Evolutionary conservation across 2,329 filamentous ascomycete species (phyloP), one percentile per base, ranked within the genome.

Genomic region (Dothideomycetes sp.): DNA sequence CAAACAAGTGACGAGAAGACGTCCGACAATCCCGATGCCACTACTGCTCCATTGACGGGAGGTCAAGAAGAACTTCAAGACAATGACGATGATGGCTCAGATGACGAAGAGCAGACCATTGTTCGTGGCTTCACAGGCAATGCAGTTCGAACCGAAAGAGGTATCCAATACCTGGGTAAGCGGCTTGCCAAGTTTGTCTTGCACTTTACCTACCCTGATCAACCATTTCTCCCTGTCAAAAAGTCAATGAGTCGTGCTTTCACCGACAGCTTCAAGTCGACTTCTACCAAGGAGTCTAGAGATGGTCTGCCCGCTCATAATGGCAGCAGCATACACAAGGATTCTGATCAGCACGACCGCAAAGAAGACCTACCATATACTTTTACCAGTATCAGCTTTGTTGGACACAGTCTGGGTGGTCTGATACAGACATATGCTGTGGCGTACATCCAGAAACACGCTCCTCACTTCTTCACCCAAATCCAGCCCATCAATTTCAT

Each of bases 81-180:
- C 19, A 27, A 27, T 27, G 40, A 43, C 7, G 54, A 72, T 1
- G 69, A 70, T 4, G 66, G 74, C 2, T 73, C 79, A 3, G 75
- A 84, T 9, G 80, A 85, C 19, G 80, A 88, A 29, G 84, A 91
- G 51, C 76, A 94, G 55, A 80, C 94, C 11, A 79, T 96, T 50
- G 89, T 95, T 3, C 73, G 89, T 47, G 89, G 89, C 2, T 96
- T 89, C 56, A 78, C 81, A 5, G 87, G 85, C 34, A 96, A 96
- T 58, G 85, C 84, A 5, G 86, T 85, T 24, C 81, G 83, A 42
- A 98, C 91, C 2, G 91, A 98, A 62, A 79, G 81, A 47, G 91
- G 91, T 12, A 96, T 98, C 54, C 94, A 96, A 59, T 98, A 94
- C 59, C 74, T 98, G 4, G 91, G 91, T 15, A 96, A 96, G 59